Evolutionary conservation across 108 stramenopile species (phyloP), one percentile per base, ranked within the genome.

Genomic region (Mayamaea pseudoterrestris): DNA sequence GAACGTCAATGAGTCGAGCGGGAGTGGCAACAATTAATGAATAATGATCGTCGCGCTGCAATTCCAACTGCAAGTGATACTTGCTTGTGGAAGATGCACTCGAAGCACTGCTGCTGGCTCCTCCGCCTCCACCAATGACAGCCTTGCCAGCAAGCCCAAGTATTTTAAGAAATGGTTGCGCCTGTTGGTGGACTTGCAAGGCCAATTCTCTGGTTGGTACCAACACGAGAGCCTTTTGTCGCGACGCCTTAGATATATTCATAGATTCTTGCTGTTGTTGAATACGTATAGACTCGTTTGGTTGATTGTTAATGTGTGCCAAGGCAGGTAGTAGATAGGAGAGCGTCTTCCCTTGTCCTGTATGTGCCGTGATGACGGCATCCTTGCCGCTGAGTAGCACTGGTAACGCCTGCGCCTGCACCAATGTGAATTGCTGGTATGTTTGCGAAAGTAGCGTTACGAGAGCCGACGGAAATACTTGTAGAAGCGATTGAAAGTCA

Each of bases 191-290:
- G 9, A 97, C 89, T 68, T 99, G 98, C 12, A 73, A 50, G 20
- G 95, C 91, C 32, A 99, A 68, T 66, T 99, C 98, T 23, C 97
- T 58, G 5, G 97, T 96, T 4, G 98, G 98, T n/a, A 89, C 87
- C 25, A 98, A 49, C 2, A 99, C 64, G 51, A 57, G 23, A 8
- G 13, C 17, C 2, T 28, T 27, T 5, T 25, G 53, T 21, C 9
- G 44, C n/a, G n/a, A n/a, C n/a, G n/a, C n/a, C n/a, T n/a, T n/a
- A n/a, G n/a, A n/a, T n/a, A n/a, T n/a, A n/a, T n/a, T n/a, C n/a
- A n/a, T n/a, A n/a, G n/a, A n/a, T n/a, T n/a, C n/a, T 27, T 22
- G 9, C 27, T 30, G 30, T 5, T 27, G 21, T 4, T 27, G 4
- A 8, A 45, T 45, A 26, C 28, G 44, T n/a, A n/a, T n/a, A n/a